These are phyloP conservation scores for Gamarada debralockiae DNA, from an alignment of 495 filamentous ascomycete genomes.

Conservation along the genomic window DNA sequence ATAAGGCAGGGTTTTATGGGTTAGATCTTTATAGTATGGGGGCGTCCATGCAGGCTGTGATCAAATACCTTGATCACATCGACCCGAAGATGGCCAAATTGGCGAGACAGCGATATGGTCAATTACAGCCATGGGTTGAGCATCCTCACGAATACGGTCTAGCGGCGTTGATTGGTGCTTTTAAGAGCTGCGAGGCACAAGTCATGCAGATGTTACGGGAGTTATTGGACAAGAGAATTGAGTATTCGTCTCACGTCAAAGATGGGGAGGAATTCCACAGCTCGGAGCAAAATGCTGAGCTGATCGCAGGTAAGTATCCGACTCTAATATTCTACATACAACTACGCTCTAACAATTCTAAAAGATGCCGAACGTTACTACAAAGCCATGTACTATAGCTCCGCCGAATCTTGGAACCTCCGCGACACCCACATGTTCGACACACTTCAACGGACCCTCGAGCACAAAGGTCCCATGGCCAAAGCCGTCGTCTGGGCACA, in stretches of 20 bases:
- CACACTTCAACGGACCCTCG: conserved; percentile 43
- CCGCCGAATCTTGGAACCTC: conserved; percentile 52
- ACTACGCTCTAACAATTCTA: neutral
- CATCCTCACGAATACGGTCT: conserved; percentile 51
- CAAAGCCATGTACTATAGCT: conserved; percentile 55
- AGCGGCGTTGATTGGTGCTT: conserved; percentile 35
- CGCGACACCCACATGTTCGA: conserved; percentile 58
- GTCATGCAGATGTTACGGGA: conserved; percentile 45
- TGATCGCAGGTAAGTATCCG: conserved; percentile 36
- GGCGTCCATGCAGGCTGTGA: conserved; percentile 45
- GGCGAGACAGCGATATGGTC: conserved; percentile 43
- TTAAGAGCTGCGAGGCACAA: conserved; percentile 44
- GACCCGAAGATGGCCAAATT: conserved; percentile 42
- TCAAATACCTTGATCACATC: conserved; percentile 48
- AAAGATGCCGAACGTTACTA: conserved; percentile 54
- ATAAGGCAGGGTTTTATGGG: conserved; percentile 47
- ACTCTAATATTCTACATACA: neutral
- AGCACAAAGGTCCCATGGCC: conserved; percentile 33
- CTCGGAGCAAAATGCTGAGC: conserved; percentile 50
- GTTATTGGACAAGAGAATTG: conserved; percentile 39
- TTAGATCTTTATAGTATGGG: conserved; percentile 55
- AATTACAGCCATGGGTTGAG: conserved; percentile 48
- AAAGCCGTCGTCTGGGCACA: conserved; percentile 60
- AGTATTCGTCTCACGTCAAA: conserved; percentile 32
- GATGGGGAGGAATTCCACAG: conserved; percentile 52